phyloP scores from a whole-genome alignment of 2,329 filamentous ascomycete species.

The Fusarium transvaalense region DNA sequence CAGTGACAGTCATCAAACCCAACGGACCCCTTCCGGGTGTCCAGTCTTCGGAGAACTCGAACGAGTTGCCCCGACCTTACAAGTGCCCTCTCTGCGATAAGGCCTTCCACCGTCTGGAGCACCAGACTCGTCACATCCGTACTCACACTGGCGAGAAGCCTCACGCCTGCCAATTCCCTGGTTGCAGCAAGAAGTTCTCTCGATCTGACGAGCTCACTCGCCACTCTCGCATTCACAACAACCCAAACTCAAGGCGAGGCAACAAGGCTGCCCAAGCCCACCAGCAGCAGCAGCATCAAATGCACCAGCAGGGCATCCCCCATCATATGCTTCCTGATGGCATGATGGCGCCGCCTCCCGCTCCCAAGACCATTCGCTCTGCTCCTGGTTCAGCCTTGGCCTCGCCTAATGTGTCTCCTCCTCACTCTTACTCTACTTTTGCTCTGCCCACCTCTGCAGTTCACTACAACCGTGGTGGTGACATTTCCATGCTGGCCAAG shows the following conservation, averaged over 20 bases:
- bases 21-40: constrained; percentile 73
- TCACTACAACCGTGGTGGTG: constrained; percentile 63
- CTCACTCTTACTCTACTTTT: constrained; percentile 86
- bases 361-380: constrained; percentile 85
- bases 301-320: constrained; percentile 55
- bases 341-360: constrained; percentile 83
- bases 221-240: constrained; percentile 98
- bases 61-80: constrained; percentile 92
- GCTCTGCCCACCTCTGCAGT: constrained; percentile 64
- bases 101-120: constrained; percentile 97
- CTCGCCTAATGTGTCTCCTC: constrained; percentile 96
- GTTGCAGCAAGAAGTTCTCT: constrained; percentile 97
- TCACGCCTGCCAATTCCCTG: constrained; percentile 93
- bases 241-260: constrained; percentile 93
- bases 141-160: constrained; percentile 99
- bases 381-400: constrained; percentile 87
- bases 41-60: constrained; percentile 66
- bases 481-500: constrained; percentile 71
- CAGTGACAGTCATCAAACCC: constrained; percentile 69
- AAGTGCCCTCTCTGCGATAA: constrained; percentile 99
- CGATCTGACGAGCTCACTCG: constrained; percentile 96
- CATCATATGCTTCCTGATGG: constrained; percentile 65
- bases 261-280: constrained; percentile 76
- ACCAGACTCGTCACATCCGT: constrained; percentile 90
- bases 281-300: constrained; percentile 53